Evolutionary conservation across 2,329 filamentous ascomycete genomes (phyloP).

Genomic region (Epichloe aotearoae): DNA sequence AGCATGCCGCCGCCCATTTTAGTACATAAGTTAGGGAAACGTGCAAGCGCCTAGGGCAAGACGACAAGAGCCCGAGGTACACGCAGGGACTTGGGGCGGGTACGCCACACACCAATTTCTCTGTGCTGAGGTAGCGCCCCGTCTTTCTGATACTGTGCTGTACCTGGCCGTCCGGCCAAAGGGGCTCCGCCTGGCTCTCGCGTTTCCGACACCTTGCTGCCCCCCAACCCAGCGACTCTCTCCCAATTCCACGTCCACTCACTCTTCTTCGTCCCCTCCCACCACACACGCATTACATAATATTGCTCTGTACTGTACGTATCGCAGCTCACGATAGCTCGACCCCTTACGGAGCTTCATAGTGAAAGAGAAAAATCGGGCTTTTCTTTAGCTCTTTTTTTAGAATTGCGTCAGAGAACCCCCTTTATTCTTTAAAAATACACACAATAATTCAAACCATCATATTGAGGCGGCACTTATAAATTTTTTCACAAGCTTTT

Average conservation of each 20-base stretch:
- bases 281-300: not conserved
- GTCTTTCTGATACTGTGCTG: constrained; percentile 24
- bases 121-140: constrained; percentile 20
- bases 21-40: too few relatives aligned
- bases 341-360: too few relatives aligned
- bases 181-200: not conserved
- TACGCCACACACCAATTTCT: constrained; percentile 23
- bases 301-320: not conserved
- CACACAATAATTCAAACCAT: too few relatives aligned
- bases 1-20: too few relatives aligned
- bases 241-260: constrained; percentile 15
- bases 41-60: not conserved
- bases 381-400: too few relatives aligned
- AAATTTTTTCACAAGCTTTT: too few relatives aligned
- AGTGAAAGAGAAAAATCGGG: too few relatives aligned
- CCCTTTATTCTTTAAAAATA: too few relatives aligned
- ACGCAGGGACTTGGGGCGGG: constrained; percentile 22
- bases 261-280: constrained; percentile 12
- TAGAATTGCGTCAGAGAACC: too few relatives aligned
- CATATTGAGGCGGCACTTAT: too few relatives aligned
- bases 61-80: constrained; percentile 5
- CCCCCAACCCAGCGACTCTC: constrained; percentile 16
- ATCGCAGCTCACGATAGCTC: too few relatives aligned
- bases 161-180: constrained; percentile 15
- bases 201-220: constrained; percentile 7